Evolutionary conservation across 441 rosid species (phyloP).

Genomic region (Hura crepitans): DNA sequence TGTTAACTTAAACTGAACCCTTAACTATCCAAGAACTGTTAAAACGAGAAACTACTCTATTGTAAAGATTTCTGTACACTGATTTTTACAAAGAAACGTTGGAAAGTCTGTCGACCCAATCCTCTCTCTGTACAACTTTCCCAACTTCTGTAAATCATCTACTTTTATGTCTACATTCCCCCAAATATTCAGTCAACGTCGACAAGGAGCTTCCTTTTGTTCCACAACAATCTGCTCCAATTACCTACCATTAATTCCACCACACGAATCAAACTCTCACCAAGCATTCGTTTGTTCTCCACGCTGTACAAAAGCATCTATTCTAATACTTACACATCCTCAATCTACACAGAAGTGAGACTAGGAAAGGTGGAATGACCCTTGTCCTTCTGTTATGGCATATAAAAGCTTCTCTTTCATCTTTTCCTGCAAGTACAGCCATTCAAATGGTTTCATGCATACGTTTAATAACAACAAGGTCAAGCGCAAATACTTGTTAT

Average conservation of each 20-base stretch:
- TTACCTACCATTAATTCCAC: neutral
- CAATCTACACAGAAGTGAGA: slow-evolving; percentile 27
- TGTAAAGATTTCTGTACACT: slow-evolving; percentile 21
- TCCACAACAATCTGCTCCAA: slow-evolving; percentile 34
- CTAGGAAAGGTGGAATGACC: slow-evolving; percentile 95
- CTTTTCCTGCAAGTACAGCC: slow-evolving; percentile 60
- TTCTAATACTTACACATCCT: slow-evolving; percentile 49
- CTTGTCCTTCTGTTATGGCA: slow-evolving; percentile 97
- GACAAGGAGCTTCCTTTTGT: slow-evolving; percentile 35
- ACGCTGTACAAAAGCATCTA: slow-evolving; percentile 36
- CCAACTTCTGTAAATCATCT: slow-evolving; percentile 22
- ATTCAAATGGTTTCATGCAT: neutral
- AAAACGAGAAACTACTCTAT: slow-evolving; percentile 8
- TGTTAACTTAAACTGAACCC: neutral
- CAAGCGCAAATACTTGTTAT: neutral
- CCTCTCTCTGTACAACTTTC: slow-evolving; percentile 26
- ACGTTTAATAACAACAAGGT: neutral
- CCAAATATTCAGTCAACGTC: slow-evolving; percentile 15
- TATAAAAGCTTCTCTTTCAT: slow-evolving; percentile 88
- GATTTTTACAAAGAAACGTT: slow-evolving; percentile 23
- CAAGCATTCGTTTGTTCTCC: slow-evolving; percentile 18
- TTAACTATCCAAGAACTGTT: neutral
- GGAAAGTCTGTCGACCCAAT: slow-evolving; percentile 10
- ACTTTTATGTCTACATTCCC: slow-evolving; percentile 24
- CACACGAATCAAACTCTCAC: neutral